Base-by-base conservation (phyloP, 2,329 filamentous ascomycete genomes). In the Cercospora janseana region DNA sequence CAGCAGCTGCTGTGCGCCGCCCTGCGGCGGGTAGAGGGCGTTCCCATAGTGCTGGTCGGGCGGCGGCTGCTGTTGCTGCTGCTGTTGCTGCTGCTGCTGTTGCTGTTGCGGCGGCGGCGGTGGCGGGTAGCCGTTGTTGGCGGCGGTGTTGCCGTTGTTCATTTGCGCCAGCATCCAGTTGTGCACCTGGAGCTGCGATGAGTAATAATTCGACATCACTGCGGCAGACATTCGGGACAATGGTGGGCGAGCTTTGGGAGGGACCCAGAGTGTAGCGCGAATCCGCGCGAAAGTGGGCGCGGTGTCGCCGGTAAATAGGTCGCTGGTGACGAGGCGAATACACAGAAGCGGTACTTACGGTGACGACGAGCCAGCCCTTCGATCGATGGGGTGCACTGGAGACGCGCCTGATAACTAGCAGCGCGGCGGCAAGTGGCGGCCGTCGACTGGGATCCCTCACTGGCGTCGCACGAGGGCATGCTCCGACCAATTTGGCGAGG, bases 121-220 rank as follows among this genome's bases (percentile, higher is more conserved):
- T 20, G 67, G 66, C 12, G 48, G 49, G 46, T 55, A 52, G 44
- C 32, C 44, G 27, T 46, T 41, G 20, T 26, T 34, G 31, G 29
- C 29, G 27, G 29, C 20, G 45, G 63, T 60, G 32, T 65, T 63
- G 51, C 68, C 66, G 51, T 65, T 63, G 35, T 66, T 64, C 67
- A 70, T 70, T 49, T 62, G 60, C 51, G 59, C 62, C 48, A 64
- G 63, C 63, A 65, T 66, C 63, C 64, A 66, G 57, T 63, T 60
- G 49, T 62, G 59, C 47, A 63, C 59, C 63, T 65, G 63, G 58
- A 62, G 60, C 55, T 63, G 58, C 56, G 54, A 60, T 63, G 58
- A 64, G 60, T 60, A 63, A 60, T 58, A 58, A 51, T 65, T 61
- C 57, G 61, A 60, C 63, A 66, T 64, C 41, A 62, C 57, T 49